Evolutionary conservation across 2,329 filamentous ascomycete genomes (phyloP), one percentile per base, ranked within the genome.

Genomic region (Stagonosporopsis cucurbitacearum): DNA sequence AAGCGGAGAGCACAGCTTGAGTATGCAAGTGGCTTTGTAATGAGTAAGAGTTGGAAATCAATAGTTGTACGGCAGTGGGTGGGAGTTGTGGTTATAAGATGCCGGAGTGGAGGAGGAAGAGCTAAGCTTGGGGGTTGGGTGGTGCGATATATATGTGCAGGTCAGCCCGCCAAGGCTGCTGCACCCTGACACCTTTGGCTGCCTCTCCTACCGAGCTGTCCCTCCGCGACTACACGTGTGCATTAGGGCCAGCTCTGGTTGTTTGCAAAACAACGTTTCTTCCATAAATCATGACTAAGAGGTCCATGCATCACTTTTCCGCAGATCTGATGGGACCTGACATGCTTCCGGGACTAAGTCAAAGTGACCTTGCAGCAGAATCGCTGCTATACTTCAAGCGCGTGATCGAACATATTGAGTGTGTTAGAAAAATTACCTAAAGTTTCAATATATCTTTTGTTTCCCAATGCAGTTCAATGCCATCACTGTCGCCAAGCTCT

Each of bases 131-230:
- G 45, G 40, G 57, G 52, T 60, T 60, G 63, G 65, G 64, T 55
- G 57, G 54, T 63, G 62, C 60, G 53, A 60, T 40, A 55, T 67
- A 65, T 68, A 67, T 62, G 58, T 62, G 58, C 55, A 62, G 54
- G 59, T 42, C 51, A 53, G 54, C 47, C 43, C 41, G 65, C 65
- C 65, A 68, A 68, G 64, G 49, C 53, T 3, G 33, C 20, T 47
- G 48, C 41, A 33, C 55, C 54, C 57, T 50, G 41, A 49, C 59
- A 53, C 48, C 37, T 35, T 50, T 53, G 44, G 30, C 45, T 45
- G 35, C 54, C 56, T 32, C 44, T 3, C 54, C 26, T 47, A 47
- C 49, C 57, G 55, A 54, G 36, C 54, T 28, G 39, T 35, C 37
- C 37, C 51, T 59, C 52, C 3, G 39, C 15, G 19, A 42, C 41